Evolutionary conservation across 1,139 yeast genomes (phyloP).

Genomic region (Sugiyamaella castrensis): DNA sequence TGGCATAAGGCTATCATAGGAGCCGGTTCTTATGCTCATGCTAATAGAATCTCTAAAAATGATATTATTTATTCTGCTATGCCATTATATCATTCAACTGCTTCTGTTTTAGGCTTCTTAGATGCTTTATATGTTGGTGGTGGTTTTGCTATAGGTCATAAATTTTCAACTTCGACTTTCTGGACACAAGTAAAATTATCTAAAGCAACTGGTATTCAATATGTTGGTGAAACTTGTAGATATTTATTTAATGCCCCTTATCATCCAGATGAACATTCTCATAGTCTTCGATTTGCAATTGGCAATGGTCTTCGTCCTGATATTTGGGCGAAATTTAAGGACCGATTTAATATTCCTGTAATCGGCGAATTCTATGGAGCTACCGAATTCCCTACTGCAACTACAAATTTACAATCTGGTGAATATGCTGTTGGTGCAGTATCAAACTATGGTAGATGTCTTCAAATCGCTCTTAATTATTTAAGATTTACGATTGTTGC

Average conservation of each 20-base stretch:
- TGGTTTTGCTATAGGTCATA: slow-evolving; percentile 71
- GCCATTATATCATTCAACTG: slow-evolving; percentile 96
- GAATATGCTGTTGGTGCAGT: slow-evolving; percentile 87
- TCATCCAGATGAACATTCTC: slow-evolving; percentile 64
- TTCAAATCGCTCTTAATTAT: slow-evolving; percentile 16
- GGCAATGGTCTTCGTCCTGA: slow-evolving; percentile 96
- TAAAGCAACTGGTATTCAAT: slow-evolving; percentile 78
- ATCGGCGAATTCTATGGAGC: slow-evolving; percentile 94
- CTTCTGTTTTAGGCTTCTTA: slow-evolving; percentile 80
- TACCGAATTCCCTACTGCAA: slow-evolving; percentile 88
- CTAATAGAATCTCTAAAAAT: slow-evolving; percentile 54
- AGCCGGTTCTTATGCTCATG: slow-evolving; percentile 63
- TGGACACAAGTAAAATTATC: slow-evolving; percentile 85
- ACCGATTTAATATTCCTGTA: slow-evolving; percentile 67
- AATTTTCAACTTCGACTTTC: slow-evolving; percentile 79
- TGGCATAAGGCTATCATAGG: slow-evolving; percentile 84
- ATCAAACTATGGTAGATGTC: slow-evolving; percentile 63
- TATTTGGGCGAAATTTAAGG: slow-evolving; percentile 79
- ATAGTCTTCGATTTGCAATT: slow-evolving; percentile 67
- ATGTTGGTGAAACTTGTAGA: slow-evolving; percentile 95
- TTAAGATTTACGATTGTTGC: slow-evolving; percentile 46
- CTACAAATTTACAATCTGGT: slow-evolving; percentile 78
- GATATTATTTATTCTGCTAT: slow-evolving; percentile 81
- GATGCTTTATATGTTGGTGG: slow-evolving; percentile 66
- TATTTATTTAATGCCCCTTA: slow-evolving; percentile 71